Conservation (phyloP, 306 rosid genomes). For the Cercis canadensis region DNA sequence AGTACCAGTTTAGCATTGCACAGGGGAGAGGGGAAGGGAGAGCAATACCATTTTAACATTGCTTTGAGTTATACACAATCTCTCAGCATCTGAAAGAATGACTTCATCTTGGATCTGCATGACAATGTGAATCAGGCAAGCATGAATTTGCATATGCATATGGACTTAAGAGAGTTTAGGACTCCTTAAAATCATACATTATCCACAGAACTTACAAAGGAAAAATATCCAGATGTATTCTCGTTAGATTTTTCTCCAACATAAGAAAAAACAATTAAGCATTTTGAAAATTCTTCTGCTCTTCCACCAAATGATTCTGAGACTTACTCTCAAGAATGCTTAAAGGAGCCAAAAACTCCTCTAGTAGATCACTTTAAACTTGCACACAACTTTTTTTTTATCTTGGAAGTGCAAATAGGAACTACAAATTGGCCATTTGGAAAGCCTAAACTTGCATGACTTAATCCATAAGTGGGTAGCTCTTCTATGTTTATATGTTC, state of each 20-base stretch:
- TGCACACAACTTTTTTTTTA: background rate
- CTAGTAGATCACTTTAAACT: background rate
- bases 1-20: constrained; percentile 12
- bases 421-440: background rate
- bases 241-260: background rate
- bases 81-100: constrained; percentile 88
- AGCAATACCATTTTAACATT: constrained; percentile 84
- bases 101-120: constrained; percentile 98
- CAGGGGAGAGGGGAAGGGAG: background rate
- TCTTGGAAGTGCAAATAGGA: background rate
- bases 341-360: background rate
- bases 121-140: constrained; percentile 31
- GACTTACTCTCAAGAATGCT: background rate
- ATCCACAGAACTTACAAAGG: background rate
- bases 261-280: too few species aligned
- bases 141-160: background rate
- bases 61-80: constrained; percentile 91
- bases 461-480: background rate
- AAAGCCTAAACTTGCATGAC: background rate
- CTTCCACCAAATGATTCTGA: constrained; percentile 1
- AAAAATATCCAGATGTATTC: background rate
- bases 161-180: constrained; percentile 13
- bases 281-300: background rate
- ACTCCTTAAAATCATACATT: background rate
- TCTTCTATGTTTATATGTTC: too few species aligned